Evolutionary conservation across 2,329 filamentous ascomycete species (phyloP).

Genomic region (Penicillium sp.): DNA sequence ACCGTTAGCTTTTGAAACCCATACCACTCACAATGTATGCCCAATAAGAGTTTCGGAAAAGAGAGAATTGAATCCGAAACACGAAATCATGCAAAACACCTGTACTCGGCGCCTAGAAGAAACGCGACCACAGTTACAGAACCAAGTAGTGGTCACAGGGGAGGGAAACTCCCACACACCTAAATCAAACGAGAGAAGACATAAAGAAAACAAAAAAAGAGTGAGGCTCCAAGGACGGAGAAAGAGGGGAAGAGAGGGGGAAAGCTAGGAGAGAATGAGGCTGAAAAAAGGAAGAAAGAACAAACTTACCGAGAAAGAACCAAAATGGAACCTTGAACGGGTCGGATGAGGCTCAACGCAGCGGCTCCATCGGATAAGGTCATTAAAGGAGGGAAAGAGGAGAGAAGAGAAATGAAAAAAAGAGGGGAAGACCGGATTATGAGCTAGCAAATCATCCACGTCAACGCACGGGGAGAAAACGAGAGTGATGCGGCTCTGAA

Average conservation of each 20-base stretch:
- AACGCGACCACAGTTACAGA: not conserved
- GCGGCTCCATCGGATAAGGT: not conserved
- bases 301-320: constrained; percentile 19
- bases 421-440: not conserved
- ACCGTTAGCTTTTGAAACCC: not conserved
- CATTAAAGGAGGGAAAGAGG: not conserved
- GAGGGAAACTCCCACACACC: not conserved
- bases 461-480: not conserved
- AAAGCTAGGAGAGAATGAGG: constrained; percentile 26
- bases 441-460: not conserved
- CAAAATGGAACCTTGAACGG: constrained; percentile 7
- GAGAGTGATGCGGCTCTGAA: constrained; percentile 8
- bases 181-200: not conserved
- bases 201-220: not conserved
- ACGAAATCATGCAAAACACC: not conserved
- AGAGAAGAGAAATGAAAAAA: not conserved
- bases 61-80: not conserved
- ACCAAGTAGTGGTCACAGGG: not conserved
- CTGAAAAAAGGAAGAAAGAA: constrained; percentile 9
- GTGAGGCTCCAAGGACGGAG: not conserved
- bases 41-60: not conserved
- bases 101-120: not conserved
- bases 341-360: constrained; percentile 23
- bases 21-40: not conserved
- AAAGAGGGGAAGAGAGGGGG: constrained; percentile 20